A percentile compares a stretch with the other conserved stretches of the same genome.
Evolutionary conservation across 257 asterid genomes (phyloP).

Genomic region (Phtheirospermum japonicum): DNA sequence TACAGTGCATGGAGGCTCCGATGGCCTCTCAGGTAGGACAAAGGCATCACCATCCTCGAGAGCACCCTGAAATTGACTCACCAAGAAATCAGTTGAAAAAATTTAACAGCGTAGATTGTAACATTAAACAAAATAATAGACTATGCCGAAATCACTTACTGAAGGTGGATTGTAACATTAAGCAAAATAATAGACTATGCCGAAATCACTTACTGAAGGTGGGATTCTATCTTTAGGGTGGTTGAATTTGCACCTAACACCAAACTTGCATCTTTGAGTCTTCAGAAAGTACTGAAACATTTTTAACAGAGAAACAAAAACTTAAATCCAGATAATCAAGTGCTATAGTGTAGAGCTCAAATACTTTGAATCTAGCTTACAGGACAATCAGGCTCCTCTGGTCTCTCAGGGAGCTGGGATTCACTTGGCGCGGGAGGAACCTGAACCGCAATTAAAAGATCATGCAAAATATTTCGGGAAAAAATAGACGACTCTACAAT

Average conservation of each 20-base stretch:
- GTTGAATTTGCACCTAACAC: conserved; percentile 84
- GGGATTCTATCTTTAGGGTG: conserved; percentile 68
- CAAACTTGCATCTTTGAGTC: conserved; percentile 93
- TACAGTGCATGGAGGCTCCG: conserved; percentile 94
- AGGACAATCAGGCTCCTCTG: conserved; percentile 92
- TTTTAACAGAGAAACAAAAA: conserved; percentile 22
- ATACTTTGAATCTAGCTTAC: conserved; percentile 47
- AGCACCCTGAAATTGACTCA: conserved; percentile 54
- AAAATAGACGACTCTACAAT: conserved; percentile 5
- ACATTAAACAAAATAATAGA: conserved; percentile 17
- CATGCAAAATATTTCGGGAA: conserved; percentile 12
- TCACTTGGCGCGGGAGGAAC: conserved; percentile 64
- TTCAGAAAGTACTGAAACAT: conserved; percentile 71
- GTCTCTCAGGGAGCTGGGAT: conserved; percentile 74
- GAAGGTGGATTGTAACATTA: too few species aligned
- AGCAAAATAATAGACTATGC: conserved; percentile 22
- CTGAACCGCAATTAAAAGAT: conserved; percentile 44
- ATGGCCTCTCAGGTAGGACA: conserved; percentile 85
- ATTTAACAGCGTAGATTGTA: conserved; percentile 19
- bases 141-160: conserved; percentile 43
- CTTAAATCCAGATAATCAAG: conserved; percentile 24
- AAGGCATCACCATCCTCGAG: conserved; percentile 41
- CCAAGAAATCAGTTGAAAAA: conserved; percentile 18
- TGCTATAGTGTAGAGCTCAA: conserved; percentile 18
- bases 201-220: conserved; percentile 47